phyloP scores from a whole-genome alignment of 345 rosid genomes.

The Eucalyptus dawsonii region DNA sequence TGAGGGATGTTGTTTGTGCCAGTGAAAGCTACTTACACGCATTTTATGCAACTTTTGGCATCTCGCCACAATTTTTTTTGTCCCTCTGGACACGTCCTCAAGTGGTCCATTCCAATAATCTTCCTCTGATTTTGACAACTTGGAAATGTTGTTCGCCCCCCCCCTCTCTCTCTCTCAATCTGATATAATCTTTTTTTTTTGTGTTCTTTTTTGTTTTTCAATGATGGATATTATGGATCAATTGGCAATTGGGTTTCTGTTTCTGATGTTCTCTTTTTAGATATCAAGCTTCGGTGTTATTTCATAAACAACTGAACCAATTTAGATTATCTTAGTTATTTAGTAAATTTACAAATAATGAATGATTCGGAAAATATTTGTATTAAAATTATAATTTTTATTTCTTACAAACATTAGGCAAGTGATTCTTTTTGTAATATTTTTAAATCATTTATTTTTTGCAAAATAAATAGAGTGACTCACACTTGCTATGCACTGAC shows the following conservation, averaged over 20 bases:
- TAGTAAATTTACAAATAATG: rapidly evolving
- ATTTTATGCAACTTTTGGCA: neutral
- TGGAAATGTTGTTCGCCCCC: neutral
- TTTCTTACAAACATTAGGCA: neutral
- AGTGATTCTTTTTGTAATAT: too few relatives aligned
- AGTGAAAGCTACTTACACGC: neutral
- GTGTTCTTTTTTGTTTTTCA: neutral
- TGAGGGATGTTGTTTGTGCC: neutral
- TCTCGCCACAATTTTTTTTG: neutral
- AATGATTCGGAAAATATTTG: neutral
- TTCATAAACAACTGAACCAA: neutral
- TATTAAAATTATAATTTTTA: too few relatives aligned
- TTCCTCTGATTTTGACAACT: neutral
- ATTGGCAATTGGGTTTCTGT: neutral
- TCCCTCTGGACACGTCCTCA: neutral
- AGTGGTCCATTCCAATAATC: neutral
- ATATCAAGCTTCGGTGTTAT: neutral
- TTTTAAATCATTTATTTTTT: too few relatives aligned
- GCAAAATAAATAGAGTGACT: neutral
- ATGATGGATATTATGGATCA: neutral
- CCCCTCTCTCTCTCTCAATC: neutral
- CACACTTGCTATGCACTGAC: neutral
- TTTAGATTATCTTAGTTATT: too few relatives aligned
- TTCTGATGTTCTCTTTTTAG: neutral
- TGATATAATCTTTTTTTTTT: neutral